Conservation (phyloP, 2,329 filamentous ascomycete genomes). For the Plenodomus lindquistii region DNA sequence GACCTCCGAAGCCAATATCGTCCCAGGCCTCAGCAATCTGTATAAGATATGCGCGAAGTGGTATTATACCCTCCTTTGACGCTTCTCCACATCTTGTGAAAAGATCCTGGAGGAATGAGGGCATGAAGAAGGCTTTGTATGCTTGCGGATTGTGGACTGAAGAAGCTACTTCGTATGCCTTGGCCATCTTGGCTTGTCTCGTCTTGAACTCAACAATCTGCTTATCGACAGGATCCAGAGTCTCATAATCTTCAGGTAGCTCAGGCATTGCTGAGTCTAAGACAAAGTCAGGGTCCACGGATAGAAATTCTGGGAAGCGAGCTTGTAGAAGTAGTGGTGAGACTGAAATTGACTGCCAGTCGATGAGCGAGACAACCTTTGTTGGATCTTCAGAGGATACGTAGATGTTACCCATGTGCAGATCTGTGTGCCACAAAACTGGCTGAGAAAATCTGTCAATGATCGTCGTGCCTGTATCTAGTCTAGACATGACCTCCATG, state of each 20-base stretch:
- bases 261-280: no score
- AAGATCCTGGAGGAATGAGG: conserved; percentile 36
- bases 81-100: conserved; percentile 33
- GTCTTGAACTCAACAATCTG: conserved; percentile 6
- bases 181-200: conserved; percentile 19
- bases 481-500: conserved; percentile 13
- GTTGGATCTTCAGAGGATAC: conserved; percentile 12
- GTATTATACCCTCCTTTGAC: conserved; percentile 37
- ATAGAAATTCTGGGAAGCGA: conserved; percentile 20
- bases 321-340: conserved; percentile 19
- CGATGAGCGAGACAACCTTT: conserved; percentile 25
- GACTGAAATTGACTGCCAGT: conserved; percentile 31
- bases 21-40: conserved; percentile 35
- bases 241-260: conserved; percentile 11
- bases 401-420: conserved; percentile 47
- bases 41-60: conserved; percentile 41
- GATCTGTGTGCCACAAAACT: conserved; percentile 36
- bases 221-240: conserved; percentile 12
- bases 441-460: conserved; percentile 7
- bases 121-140: conserved; percentile 29
- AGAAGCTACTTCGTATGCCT: conserved; percentile 38
- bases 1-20: conserved; percentile 20
- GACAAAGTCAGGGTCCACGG: conserved; percentile 17
- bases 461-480: conserved; percentile 9
- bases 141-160: conserved; percentile 19